Base-by-base conservation (phyloP, 1,139 yeast species). In the Pichia sp. region DNA sequence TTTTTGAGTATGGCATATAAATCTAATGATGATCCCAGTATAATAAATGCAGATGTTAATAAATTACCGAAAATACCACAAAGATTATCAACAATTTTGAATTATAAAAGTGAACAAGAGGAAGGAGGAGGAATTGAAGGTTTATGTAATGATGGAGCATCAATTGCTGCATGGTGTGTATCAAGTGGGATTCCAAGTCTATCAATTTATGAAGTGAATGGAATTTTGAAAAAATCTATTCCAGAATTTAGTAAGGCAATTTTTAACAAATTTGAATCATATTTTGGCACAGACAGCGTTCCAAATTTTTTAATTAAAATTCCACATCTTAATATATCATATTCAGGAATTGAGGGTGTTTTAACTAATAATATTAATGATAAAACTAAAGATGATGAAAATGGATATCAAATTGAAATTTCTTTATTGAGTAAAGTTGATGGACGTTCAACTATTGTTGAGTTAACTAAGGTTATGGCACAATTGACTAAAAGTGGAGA, bases 71-170 rank as follows among this genome's bases (percentile, higher is more conserved):
- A 92, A 63, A 73, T 89, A 37, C 99, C 99, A 3, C 74, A 74
- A 51, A 74, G 85, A 45, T 57, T 92, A 25, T 83, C 95, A 10
- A 79, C 86, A 30, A 79, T 92, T 20, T 66, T 92, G 49, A 81
- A 78, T 53, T 73, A 82, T 59, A 78, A 79, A 56, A 77, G 82
- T 38, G 89, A 80, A 44, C 85, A 82, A 50, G 92, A 82, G 54
- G 94, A 85, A 59, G 89, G 86, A 49, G 96, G 95, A 26, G 97
- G 97, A 2, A 65, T 84, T 38, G 90, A 84, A 50, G 96, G 95
- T 0, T 70, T 94, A 39, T 70, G 90, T 57, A 79, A 76, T 55
- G 87, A 87, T 56, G 74, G 83, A 23, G 76, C 92, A 45, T 96
- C 89, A 59, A 58, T 90, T 39, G 73, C 81, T 0, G 82, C 95